phyloP scores from a whole-genome alignment of 768 basidiomycete genomes.

The Cyathus striatus region DNA sequence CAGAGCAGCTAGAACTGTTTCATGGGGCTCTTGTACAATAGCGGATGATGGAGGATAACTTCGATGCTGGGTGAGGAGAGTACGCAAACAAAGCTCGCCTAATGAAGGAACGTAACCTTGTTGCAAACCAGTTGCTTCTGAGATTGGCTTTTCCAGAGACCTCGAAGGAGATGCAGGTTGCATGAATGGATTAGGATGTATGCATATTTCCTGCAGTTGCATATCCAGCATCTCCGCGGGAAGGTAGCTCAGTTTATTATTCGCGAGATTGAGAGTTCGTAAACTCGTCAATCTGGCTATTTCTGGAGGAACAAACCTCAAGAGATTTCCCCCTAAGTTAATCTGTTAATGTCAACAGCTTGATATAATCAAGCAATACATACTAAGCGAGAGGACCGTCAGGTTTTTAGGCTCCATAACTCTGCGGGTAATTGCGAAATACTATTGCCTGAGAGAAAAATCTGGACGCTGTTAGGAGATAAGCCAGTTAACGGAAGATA shows the following conservation, averaged over 20 bases:
- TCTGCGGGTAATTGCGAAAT: constrained; percentile 52
- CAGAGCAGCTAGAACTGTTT: constrained; percentile 22
- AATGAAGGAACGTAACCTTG: constrained; percentile 21
- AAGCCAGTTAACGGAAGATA: constrained; percentile 25
- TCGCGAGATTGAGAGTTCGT: constrained; percentile 54
- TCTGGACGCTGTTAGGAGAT: constrained; percentile 43
- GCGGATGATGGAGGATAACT: constrained; percentile 3
- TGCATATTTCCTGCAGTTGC: constrained; percentile 38
- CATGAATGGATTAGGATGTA: constrained; percentile 62
- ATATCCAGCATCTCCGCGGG: constrained; percentile 64
- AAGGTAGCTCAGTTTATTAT: constrained; percentile 53
- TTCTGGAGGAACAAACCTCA: constrained; percentile 58
- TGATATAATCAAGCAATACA: constrained; percentile 18
- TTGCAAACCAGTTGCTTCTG: constrained; percentile 13
- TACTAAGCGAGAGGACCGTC: constrained; percentile 61
- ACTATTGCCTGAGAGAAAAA: constrained; percentile 51
- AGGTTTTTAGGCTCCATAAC: constrained; percentile 54
- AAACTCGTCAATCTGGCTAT: constrained; percentile 50
- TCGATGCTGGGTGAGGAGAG: constrained; percentile 21
- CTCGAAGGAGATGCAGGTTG: constrained; percentile 9
- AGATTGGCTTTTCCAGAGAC: constrained; percentile 15
- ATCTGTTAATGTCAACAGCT: background rate
- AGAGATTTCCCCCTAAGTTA: too few species aligned
- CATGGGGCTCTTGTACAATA: constrained; percentile 4
- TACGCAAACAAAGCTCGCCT: constrained; percentile 26